Percentiles rank a stretch among this genome's conserved stretches.
Conservation (phyloP, 768 basidiomycete species). For the Naganishia friedmannii region DNA sequence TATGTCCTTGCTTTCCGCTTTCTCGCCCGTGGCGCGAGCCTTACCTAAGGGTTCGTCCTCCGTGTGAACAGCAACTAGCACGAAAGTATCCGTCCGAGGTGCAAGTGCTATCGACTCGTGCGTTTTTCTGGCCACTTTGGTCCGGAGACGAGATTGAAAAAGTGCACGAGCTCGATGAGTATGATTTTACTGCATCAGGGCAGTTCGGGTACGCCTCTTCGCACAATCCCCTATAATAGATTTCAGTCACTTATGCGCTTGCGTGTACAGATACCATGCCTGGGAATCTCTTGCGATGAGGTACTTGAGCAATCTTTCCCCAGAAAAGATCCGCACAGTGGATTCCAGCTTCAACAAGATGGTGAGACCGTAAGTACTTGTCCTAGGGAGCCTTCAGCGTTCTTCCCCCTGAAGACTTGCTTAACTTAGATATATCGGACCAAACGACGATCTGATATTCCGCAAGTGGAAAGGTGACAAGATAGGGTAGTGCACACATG, state of each 20-base stretch:
- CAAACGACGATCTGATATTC: conserved; percentile 43
- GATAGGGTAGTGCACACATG: background rate
- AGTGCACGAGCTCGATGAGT: conserved; percentile 43
- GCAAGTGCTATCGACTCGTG: conserved; percentile 47
- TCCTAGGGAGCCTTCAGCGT: background rate
- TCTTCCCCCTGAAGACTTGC: background rate
- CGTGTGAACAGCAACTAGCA: conserved; percentile 42
- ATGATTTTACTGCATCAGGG: conserved; percentile 42
- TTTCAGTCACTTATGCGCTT: background rate
- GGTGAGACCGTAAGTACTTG: conserved; percentile 45
- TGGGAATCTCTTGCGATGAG: conserved; percentile 53
- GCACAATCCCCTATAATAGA: no score
- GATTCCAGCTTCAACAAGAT: conserved; percentile 48
- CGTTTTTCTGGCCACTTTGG: conserved; percentile 54
- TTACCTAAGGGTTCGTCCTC: background rate
- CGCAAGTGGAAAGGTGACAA: conserved; percentile 35
- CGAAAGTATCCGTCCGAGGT: conserved; percentile 46
- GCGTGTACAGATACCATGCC: conserved; percentile 49
- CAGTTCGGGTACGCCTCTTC: conserved; percentile 46
- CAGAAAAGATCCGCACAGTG: conserved; percentile 40
- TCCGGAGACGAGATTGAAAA: conserved; percentile 48
- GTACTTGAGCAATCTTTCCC: conserved; percentile 46
- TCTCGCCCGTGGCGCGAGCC: background rate
- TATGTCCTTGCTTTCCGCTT: conserved; percentile 23
- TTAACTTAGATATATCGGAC: conserved; percentile 41